Evolutionary conservation across 352 stramenopile species (phyloP).

Genomic region (Blastocystis hominis): DNA sequence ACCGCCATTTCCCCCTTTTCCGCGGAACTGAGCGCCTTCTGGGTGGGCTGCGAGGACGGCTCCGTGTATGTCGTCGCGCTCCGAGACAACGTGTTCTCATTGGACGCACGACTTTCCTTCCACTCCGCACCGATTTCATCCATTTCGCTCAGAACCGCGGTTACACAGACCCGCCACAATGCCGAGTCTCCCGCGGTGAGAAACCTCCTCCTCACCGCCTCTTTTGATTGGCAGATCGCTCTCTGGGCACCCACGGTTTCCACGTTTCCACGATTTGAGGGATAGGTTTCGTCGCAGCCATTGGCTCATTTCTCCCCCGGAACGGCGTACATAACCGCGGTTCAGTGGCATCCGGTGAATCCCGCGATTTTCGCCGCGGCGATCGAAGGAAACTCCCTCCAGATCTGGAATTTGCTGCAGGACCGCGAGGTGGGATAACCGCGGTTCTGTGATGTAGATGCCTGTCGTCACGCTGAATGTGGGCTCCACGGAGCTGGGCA

Average conservation of each 20-base stretch:
- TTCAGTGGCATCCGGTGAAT: slow-evolving; percentile 19
- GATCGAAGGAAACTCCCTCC: neutral
- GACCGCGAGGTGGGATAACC: neutral
- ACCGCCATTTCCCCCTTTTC: neutral
- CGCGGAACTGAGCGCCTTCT: neutral
- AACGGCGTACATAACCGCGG: neutral
- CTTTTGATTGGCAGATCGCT: neutral
- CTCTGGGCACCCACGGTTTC: neutral
- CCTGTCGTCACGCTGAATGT: neutral
- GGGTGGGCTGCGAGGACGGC: slow-evolving; percentile 36
- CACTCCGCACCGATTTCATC: neutral
- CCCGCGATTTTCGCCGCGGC: neutral
- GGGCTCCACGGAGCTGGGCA: neutral
- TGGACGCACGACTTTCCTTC: neutral
- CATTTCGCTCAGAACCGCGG: neutral
- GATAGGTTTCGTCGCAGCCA: neutral
- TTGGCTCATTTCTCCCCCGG: neutral
- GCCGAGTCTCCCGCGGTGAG: neutral
- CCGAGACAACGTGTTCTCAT: neutral
- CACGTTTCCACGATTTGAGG: neutral
- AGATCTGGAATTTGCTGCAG: slow-evolving; percentile 27
- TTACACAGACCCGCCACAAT: neutral
- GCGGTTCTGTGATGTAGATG: neutral
- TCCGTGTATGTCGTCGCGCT: neutral
- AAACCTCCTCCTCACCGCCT: neutral